A percentile compares a stretch with the other conserved stretches of the same genome.
These are phyloP conservation scores for Leucocoprinus leucothites DNA, from an alignment of 768 basidiomycete genomes.

Conservation along the genomic window DNA sequence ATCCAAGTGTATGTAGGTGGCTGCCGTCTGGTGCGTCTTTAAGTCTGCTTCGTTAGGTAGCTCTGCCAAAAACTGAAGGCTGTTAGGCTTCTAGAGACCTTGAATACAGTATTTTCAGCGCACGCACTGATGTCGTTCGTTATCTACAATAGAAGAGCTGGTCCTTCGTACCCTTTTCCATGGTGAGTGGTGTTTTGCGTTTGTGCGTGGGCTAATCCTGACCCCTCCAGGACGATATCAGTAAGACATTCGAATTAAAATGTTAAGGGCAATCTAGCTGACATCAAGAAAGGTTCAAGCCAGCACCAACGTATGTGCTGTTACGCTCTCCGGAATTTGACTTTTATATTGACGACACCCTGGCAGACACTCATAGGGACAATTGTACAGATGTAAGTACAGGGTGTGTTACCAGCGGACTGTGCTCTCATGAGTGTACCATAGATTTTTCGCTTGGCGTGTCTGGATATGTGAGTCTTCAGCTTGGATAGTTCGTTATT, in stretches of 20 bases:
- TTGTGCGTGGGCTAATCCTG: background rate
- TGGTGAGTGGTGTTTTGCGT: background rate
- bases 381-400: background rate
- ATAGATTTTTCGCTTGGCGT: constrained; percentile 15
- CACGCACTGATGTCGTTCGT: constrained; percentile 7
- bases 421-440: background rate
- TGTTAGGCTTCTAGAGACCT: constrained; percentile 11
- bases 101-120: constrained; percentile 10
- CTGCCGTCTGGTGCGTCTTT: background rate
- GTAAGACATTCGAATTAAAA: background rate
- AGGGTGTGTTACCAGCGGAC: too few species aligned
- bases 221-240: background rate
- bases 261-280: background rate
- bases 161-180: background rate
- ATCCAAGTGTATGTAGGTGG: background rate
- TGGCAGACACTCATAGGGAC: background rate
- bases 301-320: background rate
- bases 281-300: background rate
- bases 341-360: background rate
- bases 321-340: background rate
- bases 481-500: too few species aligned
- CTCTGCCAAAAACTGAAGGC: background rate
- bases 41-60: background rate
- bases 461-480: constrained; percentile 12
- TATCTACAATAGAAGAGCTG: constrained; percentile 1